Evolutionary conservation across 805 yeast species (phyloP).

Genomic region (Yamadazyma sp.): DNA sequence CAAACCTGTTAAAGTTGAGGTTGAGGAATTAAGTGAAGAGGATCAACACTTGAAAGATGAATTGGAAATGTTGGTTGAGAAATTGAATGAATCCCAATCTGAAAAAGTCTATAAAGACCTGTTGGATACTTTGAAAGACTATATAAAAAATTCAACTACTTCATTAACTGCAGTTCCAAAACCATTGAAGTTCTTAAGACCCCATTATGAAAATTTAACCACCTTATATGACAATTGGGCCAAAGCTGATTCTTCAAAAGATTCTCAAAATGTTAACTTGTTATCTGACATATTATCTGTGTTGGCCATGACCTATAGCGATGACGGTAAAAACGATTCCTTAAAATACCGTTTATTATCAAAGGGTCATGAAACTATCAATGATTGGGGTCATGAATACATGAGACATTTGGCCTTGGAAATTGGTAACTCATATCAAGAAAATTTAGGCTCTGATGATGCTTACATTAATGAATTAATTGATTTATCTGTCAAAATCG

Average conservation of each 20-base stretch:
- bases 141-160: constrained; percentile 88
- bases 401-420: constrained; percentile 93
- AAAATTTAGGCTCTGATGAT: constrained; percentile 36
- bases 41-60: constrained; percentile 85
- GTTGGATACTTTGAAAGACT: constrained; percentile 67
- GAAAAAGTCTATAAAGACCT: constrained; percentile 52
- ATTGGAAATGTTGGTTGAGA: constrained; percentile 81
- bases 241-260: constrained; percentile 23
- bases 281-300: constrained; percentile 91
- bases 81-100: constrained; percentile 55
- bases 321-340: constrained; percentile 74
- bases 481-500: constrained; percentile 69
- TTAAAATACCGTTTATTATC: constrained; percentile 69
- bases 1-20: constrained; percentile 22
- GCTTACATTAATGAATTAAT: constrained; percentile 44
- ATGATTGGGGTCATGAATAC: constrained; percentile 98
- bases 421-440: constrained; percentile 83
- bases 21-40: constrained; percentile 90
- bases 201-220: constrained; percentile 71
- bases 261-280: constrained; percentile 42
- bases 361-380: constrained; percentile 49
- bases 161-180: constrained; percentile 99
- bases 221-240: constrained; percentile 66
- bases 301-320: constrained; percentile 90
- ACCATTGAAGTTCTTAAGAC: constrained; percentile 92